Base-by-base conservation (phyloP, 176 grass and related monocot species). In the barley (Hordeum vulgare) region DNA sequence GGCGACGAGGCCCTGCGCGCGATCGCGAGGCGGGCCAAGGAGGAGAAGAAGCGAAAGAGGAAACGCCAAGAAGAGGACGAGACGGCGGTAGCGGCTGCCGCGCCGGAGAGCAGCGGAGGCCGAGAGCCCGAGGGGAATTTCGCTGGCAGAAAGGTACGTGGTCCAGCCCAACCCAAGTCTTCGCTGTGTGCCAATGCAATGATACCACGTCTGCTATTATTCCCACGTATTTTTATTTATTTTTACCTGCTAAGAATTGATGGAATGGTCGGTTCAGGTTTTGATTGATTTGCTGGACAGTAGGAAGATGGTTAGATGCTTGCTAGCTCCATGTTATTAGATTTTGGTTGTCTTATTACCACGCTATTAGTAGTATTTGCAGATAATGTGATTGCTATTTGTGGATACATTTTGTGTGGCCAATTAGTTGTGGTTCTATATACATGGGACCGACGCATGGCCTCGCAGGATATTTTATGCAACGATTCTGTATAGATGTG, bases 401-500 rank as follows among this genome's bases (percentile, higher is more conserved):
- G 35, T 82, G 2, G 37, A 20, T 15, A 24, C 27, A 33, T 54
- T 28, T 84, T 80, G 49, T 3, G 70, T n/a, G 59, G 15, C 2
- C 27, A 23, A 60, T 74, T 66, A 75, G 9, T 40, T 53, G 45
- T 81, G 61, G 76, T 82, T 89, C 84, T 85, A 61, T 8, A 20
- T 85, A 61, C 3, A 20, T 54, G 0, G 51, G 58, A 47, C 42
- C 41, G 41, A 59, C 42, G 66, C 28, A 35, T 49, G 41, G 36
- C 67, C 1, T 29, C 2, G 74, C 61, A 39, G 84, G 80, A 86
- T 90, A 90, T 90, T 86, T 86, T 90, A 90, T 86, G 84, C 83
- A 20, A 58, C 33, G 12, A 57, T 77, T 17, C 24, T 41, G 31
- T 10, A 4, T 56, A 56, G 51, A 56, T 56, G 51, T 21, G 18